These are phyloP conservation scores for Neoascochyta sp. DNA, from an alignment of 2,329 filamentous ascomycete species.

Conservation along the genomic window DNA sequence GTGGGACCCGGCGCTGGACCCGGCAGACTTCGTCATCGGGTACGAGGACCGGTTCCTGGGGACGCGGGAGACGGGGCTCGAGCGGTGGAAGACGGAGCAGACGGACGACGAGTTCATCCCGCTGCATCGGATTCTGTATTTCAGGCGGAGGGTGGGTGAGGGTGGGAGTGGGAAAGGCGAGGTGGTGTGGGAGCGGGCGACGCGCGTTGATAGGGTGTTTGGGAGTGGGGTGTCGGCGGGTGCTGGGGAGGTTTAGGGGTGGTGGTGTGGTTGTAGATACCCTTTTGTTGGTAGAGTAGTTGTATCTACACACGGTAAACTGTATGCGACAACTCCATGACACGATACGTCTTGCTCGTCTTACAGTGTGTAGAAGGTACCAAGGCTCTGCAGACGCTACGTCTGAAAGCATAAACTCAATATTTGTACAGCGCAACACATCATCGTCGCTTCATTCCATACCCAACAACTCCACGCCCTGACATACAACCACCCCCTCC, in stretches of 20 bases:
- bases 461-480: too few species aligned
- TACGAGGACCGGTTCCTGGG: conserved; percentile 54
- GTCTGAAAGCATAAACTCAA: too few species aligned
- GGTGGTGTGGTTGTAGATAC: too few species aligned
- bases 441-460: too few species aligned
- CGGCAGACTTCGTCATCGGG: conserved; percentile 49
- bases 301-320: too few species aligned
- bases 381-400: too few species aligned
- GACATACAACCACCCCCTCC: too few species aligned
- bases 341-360: too few species aligned
- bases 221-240: conserved; percentile 37
- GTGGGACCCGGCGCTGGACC: conserved; percentile 48
- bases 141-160: conserved; percentile 40
- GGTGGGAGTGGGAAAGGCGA: conserved; percentile 21
- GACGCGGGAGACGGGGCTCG: conserved; percentile 46
- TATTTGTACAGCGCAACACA: too few species aligned
- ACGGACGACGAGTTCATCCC: conserved; percentile 58
- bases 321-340: too few species aligned
- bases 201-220: conserved; percentile 48
- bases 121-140: conserved; percentile 52
- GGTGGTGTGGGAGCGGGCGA: conserved; percentile 51
- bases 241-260: not conserved
- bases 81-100: conserved; percentile 52
- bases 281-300: too few species aligned
- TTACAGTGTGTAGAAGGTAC: too few species aligned